phyloP scores from a whole-genome alignment of 2,329 filamentous ascomycete species.

The Coniochaeta sp. region DNA sequence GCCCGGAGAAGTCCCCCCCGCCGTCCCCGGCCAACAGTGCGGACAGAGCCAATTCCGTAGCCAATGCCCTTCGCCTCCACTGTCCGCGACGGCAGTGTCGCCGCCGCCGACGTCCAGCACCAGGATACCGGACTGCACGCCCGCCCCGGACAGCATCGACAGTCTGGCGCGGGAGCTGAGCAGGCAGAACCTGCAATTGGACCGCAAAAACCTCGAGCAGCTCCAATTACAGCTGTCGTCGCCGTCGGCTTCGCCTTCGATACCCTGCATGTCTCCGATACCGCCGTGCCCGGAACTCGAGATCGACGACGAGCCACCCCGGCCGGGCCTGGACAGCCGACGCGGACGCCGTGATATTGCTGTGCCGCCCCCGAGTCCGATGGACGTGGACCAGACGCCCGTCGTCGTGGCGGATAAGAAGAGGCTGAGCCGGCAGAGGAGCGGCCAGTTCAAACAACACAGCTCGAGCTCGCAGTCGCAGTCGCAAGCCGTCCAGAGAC shows the following conservation, averaged over 20 bases:
- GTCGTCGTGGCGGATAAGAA: slow-evolving; percentile 1
- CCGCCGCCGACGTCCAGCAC: background rate
- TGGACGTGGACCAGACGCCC: background rate
- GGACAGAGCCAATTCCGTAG: background rate
- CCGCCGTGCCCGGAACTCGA: slow-evolving; percentile 6
- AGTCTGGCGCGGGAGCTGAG: slow-evolving; percentile 13
- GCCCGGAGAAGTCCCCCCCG: background rate
- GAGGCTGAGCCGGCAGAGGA: slow-evolving; percentile 7
- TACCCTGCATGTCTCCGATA: background rate
- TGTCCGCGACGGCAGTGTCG: background rate
- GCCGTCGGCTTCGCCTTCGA: background rate
- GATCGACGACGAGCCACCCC: slow-evolving; percentile 4
- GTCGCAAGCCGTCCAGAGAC: slow-evolving; percentile 2
- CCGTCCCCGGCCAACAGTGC: background rate
- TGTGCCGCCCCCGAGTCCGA: background rate
- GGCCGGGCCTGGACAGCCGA: background rate
- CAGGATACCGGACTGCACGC: background rate
- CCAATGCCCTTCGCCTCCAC: slow-evolving; percentile 1
- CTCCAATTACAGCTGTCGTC: slow-evolving; percentile 1
- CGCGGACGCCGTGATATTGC: slow-evolving; percentile 1
- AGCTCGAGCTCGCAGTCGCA: slow-evolving; percentile 5
- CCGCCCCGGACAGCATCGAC: slow-evolving; percentile 5
- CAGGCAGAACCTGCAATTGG: slow-evolving; percentile 12
- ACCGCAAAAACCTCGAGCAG: background rate
- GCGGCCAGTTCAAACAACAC: slow-evolving; percentile 7